Evolutionary conservation across 2,329 filamentous ascomycete genomes (phyloP).

Genomic region (Tolypocladium inflatum): DNA sequence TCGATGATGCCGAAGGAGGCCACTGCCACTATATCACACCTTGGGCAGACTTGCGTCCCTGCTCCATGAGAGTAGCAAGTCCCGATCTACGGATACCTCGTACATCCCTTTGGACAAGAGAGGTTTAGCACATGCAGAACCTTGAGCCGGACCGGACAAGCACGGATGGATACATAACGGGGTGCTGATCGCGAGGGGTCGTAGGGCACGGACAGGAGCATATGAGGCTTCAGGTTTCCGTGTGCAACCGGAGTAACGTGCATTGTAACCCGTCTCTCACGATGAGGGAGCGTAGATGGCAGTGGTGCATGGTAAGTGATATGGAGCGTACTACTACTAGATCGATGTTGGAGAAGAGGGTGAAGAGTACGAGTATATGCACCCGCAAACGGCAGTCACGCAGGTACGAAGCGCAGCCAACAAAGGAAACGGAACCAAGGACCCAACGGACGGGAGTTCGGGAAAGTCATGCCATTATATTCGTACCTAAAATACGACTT

Average conservation of each 20-base stretch:
- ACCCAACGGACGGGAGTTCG: neutral
- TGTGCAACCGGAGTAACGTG: neutral
- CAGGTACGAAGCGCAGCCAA: neutral
- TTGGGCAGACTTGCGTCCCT: neutral
- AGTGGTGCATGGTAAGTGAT: too few species aligned
- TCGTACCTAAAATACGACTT: neutral
- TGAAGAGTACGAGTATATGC: too few species aligned
- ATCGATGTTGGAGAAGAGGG: neutral
- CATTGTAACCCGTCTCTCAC: neutral
- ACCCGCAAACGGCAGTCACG: too few species aligned
- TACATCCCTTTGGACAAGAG: neutral
- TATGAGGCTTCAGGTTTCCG: neutral
- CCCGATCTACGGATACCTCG: neutral
- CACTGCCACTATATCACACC: neutral
- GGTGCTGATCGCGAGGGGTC: too few species aligned
- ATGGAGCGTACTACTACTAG: neutral
- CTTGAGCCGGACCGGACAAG: neutral
- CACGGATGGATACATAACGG: too few species aligned
- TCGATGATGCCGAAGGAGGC: neutral
- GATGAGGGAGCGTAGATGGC: neutral
- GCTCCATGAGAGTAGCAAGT: neutral
- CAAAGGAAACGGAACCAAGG: neutral
- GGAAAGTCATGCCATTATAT: neutral
- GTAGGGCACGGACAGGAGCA: too few species aligned
- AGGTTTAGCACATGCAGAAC: neutral